A percentile compares a stretch with the other conserved stretches of the same genome.
Evolutionary conservation across 441 rosid species (phyloP).

Genomic region (Codiaeum variegatum): DNA sequence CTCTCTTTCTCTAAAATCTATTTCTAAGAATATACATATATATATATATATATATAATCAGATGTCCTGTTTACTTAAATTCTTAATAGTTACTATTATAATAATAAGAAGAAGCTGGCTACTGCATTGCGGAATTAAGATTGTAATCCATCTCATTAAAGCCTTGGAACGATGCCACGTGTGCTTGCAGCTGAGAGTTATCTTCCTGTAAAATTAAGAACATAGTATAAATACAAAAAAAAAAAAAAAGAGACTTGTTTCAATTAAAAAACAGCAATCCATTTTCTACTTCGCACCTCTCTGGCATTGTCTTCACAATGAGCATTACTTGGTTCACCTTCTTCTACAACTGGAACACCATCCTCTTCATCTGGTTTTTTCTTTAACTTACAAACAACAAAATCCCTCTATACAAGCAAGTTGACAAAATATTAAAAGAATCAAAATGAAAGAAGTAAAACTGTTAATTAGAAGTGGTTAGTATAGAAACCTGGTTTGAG

Average conservation of each 20-base stretch:
- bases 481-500: slow-evolving; percentile 10
- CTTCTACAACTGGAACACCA: background rate
- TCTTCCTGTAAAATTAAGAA: slow-evolving; percentile 17
- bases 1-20: too few species aligned
- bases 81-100: background rate
- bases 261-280: background rate
- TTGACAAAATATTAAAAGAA: background rate
- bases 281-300: slow-evolving; percentile 1
- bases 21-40: too few species aligned
- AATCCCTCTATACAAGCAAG: slow-evolving; percentile 20
- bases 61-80: too few species aligned
- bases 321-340: background rate
- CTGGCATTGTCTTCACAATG: background rate
- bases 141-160: slow-evolving; percentile 7
- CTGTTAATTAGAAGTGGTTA: background rate
- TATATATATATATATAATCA: too few species aligned
- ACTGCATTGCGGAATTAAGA: slow-evolving; percentile 11
- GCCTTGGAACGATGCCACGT: slow-evolving; percentile 1
- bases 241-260: too few species aligned
- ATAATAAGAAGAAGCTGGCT: background rate
- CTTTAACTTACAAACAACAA: slow-evolving; percentile 29
- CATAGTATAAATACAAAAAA: too few species aligned
- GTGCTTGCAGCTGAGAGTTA: background rate
- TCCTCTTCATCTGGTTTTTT: slow-evolving; percentile 4
- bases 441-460: background rate